Conservation (phyloP, 2,329 filamentous ascomycete genomes). For the Cladosporium velox region DNA sequence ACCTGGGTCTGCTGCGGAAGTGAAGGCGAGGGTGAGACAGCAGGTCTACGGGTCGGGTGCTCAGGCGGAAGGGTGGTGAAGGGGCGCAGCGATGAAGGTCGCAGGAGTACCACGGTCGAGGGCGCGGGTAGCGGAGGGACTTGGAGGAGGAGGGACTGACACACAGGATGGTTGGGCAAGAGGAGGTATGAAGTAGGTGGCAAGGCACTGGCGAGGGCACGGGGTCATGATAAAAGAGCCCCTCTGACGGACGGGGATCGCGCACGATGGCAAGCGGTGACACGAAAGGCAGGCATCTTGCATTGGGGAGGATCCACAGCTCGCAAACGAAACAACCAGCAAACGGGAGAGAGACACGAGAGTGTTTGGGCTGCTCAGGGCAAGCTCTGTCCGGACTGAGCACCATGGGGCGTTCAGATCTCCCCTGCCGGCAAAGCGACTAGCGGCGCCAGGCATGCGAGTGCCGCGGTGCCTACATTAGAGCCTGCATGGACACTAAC, state of each 20-base stretch:
- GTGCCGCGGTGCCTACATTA: slow-evolving; percentile 13
- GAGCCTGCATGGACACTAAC: background rate
- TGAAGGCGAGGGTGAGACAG: slow-evolving; percentile 21
- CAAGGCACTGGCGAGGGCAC: slow-evolving; percentile 12
- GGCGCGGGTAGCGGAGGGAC: background rate
- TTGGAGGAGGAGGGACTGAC: background rate
- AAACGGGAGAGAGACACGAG: slow-evolving; percentile 20
- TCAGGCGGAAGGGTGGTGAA: slow-evolving; percentile 3
- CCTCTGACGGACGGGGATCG: slow-evolving; percentile 53
- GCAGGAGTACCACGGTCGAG: slow-evolving; percentile 15
- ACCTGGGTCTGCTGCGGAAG: slow-evolving; percentile 18
- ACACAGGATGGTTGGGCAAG: background rate
- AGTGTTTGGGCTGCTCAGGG: slow-evolving; percentile 19
- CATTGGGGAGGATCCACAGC: slow-evolving; percentile 18
- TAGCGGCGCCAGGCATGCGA: slow-evolving; percentile 5
- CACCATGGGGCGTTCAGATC: slow-evolving; percentile 12
- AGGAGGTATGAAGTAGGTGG: slow-evolving; percentile 5
- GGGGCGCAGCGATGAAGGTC: slow-evolving; percentile 17
- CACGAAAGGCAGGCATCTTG: slow-evolving; percentile 21
- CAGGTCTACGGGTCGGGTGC: slow-evolving; percentile 11
- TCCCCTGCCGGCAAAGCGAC: slow-evolving; percentile 10
- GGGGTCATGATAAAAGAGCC: slow-evolving; percentile 11
- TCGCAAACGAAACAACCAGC: slow-evolving; percentile 21
- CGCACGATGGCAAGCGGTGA: slow-evolving; percentile 7
- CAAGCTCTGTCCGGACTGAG: slow-evolving; percentile 18